Evolutionary conservation across 1,139 yeast species (phyloP).

Genomic region (Hemisphaericaspora subhashii): DNA sequence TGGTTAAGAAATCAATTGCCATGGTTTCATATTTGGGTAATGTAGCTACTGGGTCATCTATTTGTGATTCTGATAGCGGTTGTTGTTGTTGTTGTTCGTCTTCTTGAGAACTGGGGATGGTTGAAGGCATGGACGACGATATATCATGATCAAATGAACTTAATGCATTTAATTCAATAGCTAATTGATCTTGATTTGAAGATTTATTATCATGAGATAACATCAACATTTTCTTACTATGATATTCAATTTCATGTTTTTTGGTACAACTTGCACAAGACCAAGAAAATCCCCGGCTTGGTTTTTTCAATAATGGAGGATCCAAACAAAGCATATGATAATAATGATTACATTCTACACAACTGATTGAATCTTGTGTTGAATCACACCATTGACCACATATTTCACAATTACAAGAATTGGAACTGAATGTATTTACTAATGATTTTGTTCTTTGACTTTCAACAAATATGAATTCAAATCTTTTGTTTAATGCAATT

Average conservation of each 20-base stretch:
- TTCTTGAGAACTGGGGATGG: slow-evolving; percentile 8
- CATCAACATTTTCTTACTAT: slow-evolving; percentile 37
- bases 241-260: slow-evolving; percentile 31
- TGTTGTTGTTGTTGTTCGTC: slow-evolving; percentile 13
- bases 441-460: slow-evolving; percentile 66
- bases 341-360: slow-evolving; percentile 71
- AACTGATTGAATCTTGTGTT: slow-evolving; percentile 69
- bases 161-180: slow-evolving; percentile 24
- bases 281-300: slow-evolving; percentile 91
- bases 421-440: slow-evolving; percentile 58
- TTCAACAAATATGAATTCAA: slow-evolving; percentile 76
- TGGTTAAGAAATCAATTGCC: slow-evolving; percentile 53
- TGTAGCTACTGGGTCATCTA: slow-evolving; percentile 8
- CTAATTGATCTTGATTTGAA: slow-evolving; percentile 37
- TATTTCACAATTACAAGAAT: slow-evolving; percentile 57
- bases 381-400: slow-evolving; percentile 83
- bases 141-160: slow-evolving; percentile 17
- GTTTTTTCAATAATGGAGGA: slow-evolving; percentile 79
- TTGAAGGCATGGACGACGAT: slow-evolving; percentile 7
- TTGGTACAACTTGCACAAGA: slow-evolving; percentile 81
- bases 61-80: slow-evolving; percentile 1
- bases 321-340: slow-evolving; percentile 85
- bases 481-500: slow-evolving; percentile 64
- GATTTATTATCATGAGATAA: slow-evolving; percentile 45
- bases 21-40: slow-evolving; percentile 63